These are phyloP conservation scores for Perkinsus olseni DNA, from an alignment of 169 alveolate species.

Conservation along the genomic window DNA sequence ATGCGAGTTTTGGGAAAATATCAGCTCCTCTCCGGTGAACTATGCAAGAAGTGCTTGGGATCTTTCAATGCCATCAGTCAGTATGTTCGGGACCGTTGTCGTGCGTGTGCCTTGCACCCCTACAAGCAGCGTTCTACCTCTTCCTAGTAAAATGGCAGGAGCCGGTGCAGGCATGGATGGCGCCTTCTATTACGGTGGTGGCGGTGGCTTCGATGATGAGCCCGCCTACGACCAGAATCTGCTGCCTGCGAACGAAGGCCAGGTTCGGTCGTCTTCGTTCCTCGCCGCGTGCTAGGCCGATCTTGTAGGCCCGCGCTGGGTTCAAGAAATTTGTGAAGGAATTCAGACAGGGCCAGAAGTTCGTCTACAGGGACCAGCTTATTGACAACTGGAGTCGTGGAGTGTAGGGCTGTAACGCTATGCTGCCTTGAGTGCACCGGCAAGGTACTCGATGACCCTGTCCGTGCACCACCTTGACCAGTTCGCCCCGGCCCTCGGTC, in stretches of 20 bases:
- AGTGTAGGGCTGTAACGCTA: background rate
- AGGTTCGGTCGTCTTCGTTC: background rate
- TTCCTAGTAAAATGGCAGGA: background rate
- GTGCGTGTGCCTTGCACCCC: no score
- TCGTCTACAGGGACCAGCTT: background rate
- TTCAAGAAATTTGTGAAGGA: background rate
- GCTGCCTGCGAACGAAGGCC: background rate
- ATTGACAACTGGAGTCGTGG: background rate
- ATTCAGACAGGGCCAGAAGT: background rate
- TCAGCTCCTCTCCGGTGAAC: no score
- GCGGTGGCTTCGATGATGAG: background rate
- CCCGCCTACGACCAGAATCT: background rate
- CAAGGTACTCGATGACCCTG: background rate
- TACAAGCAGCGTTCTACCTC: no score
- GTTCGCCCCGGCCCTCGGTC: background rate
- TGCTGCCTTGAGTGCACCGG: background rate
- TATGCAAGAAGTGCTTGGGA: no score
- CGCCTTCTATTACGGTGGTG: background rate
- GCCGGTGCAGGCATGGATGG: background rate
- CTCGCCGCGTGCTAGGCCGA: background rate
- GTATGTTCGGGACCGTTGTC: no score
- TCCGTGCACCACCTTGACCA: background rate
- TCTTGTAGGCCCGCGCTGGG: background rate
- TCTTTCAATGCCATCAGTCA: no score
- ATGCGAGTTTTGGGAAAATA: no score